phyloP scores from a whole-genome alignment of 768 basidiomycete genomes.

The Suillus fuscotomentosus region DNA sequence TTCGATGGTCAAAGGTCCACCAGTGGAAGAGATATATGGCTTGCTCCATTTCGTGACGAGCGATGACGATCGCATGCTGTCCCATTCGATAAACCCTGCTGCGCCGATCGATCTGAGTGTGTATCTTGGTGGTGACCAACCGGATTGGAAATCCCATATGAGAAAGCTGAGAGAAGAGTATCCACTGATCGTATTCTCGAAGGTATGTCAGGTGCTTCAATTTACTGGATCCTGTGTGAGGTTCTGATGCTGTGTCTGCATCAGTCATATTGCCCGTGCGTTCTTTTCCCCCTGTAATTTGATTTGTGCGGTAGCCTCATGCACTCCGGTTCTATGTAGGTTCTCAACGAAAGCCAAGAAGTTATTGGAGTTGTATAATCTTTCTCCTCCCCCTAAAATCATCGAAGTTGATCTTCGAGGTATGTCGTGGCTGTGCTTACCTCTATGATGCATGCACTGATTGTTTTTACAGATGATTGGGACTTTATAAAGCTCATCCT shows the following conservation, averaged over 20 bases:
- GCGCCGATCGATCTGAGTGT: conserved; percentile 48
- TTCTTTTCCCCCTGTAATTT: conserved; percentile 12
- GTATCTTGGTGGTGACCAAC: conserved; percentile 36
- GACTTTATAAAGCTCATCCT: conserved; percentile 64
- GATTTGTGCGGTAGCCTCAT: neutral
- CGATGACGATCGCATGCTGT: conserved; percentile 41
- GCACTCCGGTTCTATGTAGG: conserved; percentile 7
- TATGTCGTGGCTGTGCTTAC: conserved; percentile 22
- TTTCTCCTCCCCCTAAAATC: conserved; percentile 63
- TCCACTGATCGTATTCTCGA: conserved; percentile 81
- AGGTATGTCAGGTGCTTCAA: conserved; percentile 42
- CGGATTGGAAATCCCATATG: conserved; percentile 42
- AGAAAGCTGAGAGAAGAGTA: conserved; percentile 43
- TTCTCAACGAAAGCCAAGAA: conserved; percentile 34
- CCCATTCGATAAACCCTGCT: conserved; percentile 39
- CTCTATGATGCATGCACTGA: neutral
- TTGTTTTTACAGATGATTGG: conserved; percentile 48
- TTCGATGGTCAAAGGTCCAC: conserved; percentile 35
- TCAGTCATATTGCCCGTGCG: conserved; percentile 76
- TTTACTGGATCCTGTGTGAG: neutral
- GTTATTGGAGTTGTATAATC: conserved; percentile 58
- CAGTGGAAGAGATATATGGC: conserved; percentile 64
- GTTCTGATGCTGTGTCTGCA: conserved; percentile 4
- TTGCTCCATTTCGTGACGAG: conserved; percentile 62
- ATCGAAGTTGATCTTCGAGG: conserved; percentile 77